phyloP scores from a whole-genome alignment of 2,329 filamentous ascomycete species.

The Teratosphaeria nubilosa region DNA sequence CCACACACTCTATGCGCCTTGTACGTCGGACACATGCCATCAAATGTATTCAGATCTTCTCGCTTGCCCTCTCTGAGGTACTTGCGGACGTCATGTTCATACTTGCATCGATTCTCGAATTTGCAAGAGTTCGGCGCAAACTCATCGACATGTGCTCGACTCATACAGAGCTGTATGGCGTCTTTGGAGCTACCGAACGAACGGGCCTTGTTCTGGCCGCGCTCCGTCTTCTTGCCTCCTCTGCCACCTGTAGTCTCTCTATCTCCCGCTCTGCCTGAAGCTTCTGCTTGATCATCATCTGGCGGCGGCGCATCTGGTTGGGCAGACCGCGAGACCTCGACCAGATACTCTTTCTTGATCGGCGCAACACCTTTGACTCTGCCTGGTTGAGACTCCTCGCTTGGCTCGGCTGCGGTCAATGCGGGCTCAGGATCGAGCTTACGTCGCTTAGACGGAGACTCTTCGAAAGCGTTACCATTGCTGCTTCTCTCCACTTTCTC shows the following conservation, averaged over 20 bases:
- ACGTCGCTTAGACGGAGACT: conserved; percentile 27
- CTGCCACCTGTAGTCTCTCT: conserved; percentile 22
- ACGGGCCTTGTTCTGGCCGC: conserved; percentile 74
- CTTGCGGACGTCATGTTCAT: conserved; percentile 72
- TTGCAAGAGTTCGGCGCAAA: conserved; percentile 69
- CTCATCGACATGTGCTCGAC: conserved; percentile 59
- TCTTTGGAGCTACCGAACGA: conserved; percentile 74
- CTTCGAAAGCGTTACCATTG: conserved; percentile 18
- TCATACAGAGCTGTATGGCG: conserved; percentile 66
- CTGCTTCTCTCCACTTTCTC: conserved; percentile 30
- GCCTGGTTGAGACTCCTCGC: conserved; percentile 7
- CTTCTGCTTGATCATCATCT: conserved; percentile 37
- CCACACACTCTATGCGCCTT: conserved; percentile 65
- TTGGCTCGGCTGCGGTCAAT: conserved; percentile 20
- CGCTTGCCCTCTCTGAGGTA: conserved; percentile 78
- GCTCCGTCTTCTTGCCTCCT: conserved; percentile 43
- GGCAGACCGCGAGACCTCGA: conserved; percentile 12
- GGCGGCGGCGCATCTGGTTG: conserved; percentile 6
- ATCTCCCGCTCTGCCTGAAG: conserved; percentile 33
- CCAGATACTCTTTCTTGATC: conserved; percentile 60
- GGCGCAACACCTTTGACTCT: conserved; percentile 51
- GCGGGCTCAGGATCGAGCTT: conserved; percentile 25
- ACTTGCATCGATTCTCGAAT: conserved; percentile 71
- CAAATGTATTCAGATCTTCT: conserved; percentile 65
- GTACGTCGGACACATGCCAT: conserved; percentile 72